Percentiles rank a stretch among this genome's conserved stretches.
Evolutionary conservation across 2,329 filamentous ascomycete species (phyloP).

Genomic region (Neonectria sp.): DNA sequence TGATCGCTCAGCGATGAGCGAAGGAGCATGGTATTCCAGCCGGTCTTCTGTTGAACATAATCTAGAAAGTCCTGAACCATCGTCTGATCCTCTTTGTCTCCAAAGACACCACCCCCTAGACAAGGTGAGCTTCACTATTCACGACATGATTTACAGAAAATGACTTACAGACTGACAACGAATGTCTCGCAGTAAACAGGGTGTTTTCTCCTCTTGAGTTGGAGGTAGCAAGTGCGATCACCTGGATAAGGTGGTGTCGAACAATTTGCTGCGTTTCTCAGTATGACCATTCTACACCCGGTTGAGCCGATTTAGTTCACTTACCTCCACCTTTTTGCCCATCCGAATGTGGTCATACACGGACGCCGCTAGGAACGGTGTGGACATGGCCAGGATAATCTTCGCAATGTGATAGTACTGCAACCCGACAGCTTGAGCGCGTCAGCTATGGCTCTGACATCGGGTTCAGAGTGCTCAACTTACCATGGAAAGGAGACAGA

Average conservation of each 20-base stretch:
- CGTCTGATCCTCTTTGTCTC: conserved; percentile 32
- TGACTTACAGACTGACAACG: conserved; percentile 30
- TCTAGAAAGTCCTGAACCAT: conserved; percentile 32
- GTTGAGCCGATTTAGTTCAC: neutral
- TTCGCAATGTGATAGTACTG: conserved; percentile 37
- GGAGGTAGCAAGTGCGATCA: conserved; percentile 29
- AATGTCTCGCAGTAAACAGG: conserved; percentile 31
- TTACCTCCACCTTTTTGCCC: conserved; percentile 30
- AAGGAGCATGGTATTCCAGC: conserved; percentile 34
- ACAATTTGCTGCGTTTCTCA: conserved; percentile 9
- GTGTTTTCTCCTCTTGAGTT: conserved; percentile 29
- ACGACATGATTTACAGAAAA: too few species aligned
- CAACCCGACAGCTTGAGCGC: conserved; percentile 23
- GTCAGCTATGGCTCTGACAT: neutral
- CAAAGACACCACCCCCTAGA: conserved; percentile 36
- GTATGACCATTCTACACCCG: too few species aligned
- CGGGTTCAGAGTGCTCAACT: neutral
- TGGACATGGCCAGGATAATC: conserved; percentile 30
- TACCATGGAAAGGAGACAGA: conserved; percentile 31
- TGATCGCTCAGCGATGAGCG: conserved; percentile 29
- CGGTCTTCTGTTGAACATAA: conserved; percentile 32
- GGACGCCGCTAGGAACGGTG: conserved; percentile 20
- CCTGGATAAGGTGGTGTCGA: conserved; percentile 26
- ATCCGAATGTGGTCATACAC: conserved; percentile 33
- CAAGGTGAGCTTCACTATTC: neutral